Evolutionary conservation across 768 basidiomycete species (phyloP), one percentile per base, ranked within the genome.

Genomic region (Chalciporus sphaerocephalus): DNA sequence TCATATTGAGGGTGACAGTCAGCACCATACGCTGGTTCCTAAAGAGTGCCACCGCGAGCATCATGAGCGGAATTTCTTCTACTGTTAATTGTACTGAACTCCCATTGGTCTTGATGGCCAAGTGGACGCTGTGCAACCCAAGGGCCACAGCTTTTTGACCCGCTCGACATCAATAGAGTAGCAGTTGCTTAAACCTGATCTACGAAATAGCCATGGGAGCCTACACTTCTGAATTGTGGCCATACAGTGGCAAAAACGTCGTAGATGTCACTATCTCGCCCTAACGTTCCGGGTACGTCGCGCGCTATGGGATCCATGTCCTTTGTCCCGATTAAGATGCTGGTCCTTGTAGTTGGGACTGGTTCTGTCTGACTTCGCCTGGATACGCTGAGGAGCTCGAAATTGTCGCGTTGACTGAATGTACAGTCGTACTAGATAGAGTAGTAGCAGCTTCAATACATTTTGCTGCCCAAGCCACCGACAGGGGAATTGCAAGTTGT

Each of bases 281-380:
- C 25, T 27, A 34, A 13, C 12, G 16, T 22, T 10, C 9, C 10
- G 4, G 2, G 2, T 28, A 46, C 4, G 34, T 20, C 0, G 7
- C 43, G 16, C 17, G 18, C 4, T 46, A 28, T 35, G 44, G 22
- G 43, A 10, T 38, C 23, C 38, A 39, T 34, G 39, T 53, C 11
- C 42, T 57, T 39, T 30, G 47, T 36, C 11, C 57, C 55, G 9
- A 8, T 39, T 22, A 4, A 36, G 38, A 42, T 53, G 42, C 38
- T 56, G 12, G 12, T 46, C 28, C 10, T 44, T 11, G 39, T 38
- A 38, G 46, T n/a, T 47, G 43, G 25, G 13, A 36, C 41, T 54
- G 15, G 51, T 40, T 10, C 46, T 7, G 46, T 52, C 7, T 38
- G 48, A 13, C 23, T 54, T 17, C 40, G 58, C 8, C 27, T 57